Conservation (phyloP, 352 stramenopile species). For the Peronospora tabacina region DNA sequence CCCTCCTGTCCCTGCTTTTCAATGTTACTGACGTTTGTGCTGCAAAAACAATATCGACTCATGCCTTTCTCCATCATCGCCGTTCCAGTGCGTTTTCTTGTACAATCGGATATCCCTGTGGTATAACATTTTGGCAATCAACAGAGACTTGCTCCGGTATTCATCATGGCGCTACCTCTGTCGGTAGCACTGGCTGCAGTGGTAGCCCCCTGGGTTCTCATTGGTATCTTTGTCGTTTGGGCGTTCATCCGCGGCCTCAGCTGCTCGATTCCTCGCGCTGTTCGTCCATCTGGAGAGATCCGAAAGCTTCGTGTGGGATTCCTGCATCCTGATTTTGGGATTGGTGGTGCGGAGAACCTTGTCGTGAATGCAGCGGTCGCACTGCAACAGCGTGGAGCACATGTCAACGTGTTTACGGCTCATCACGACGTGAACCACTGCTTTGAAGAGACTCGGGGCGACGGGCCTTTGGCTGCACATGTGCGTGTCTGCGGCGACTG, state of each 20-base stretch:
- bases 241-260: conserved; percentile 23
- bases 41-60: background rate
- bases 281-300: conserved; percentile 2
- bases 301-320: conserved; percentile 83
- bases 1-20: conserved; percentile 51
- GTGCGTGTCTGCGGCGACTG: conserved; percentile 91
- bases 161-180: conserved; percentile 19
- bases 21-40: conserved; percentile 53
- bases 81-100: conserved; percentile 8
- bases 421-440: conserved; percentile 92
- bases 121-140: conserved; percentile 7
- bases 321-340: conserved; percentile 97
- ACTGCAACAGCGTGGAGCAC: conserved; percentile 70
- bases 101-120: conserved; percentile 10
- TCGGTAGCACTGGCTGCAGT: conserved; percentile 12
- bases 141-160: conserved; percentile 1
- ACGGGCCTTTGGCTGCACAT: conserved; percentile 61
- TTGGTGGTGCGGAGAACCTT: conserved; percentile 94
- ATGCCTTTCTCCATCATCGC: conserved; percentile 1
- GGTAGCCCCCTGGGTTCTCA: conserved; percentile 11
- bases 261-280: conserved; percentile 18
- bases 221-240: conserved; percentile 22
- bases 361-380: conserved; percentile 88
- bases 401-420: conserved; percentile 93
- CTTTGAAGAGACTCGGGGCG: conserved; percentile 89